phyloP scores from a whole-genome alignment of 371 early-diverging fungal species.

The Mucor indicus region DNA sequence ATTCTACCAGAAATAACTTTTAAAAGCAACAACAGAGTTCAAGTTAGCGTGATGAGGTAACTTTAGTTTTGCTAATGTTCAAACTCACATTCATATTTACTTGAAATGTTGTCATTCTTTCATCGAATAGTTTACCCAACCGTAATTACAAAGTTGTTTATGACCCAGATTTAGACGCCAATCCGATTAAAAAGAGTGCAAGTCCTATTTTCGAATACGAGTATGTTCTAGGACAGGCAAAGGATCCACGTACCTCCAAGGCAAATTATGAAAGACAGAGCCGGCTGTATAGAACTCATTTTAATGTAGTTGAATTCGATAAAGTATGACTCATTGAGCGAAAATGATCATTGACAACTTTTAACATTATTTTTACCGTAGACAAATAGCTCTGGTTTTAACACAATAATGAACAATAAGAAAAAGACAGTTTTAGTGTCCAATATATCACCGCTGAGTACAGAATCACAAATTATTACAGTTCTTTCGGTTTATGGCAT shows the following conservation, averaged over 20 bases:
- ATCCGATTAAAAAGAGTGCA: neutral
- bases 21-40: no score
- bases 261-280: neutral
- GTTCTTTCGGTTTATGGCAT: conserved; percentile 50
- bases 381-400: neutral
- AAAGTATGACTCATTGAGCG: no score
- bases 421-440: conserved; percentile 24
- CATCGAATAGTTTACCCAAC: neutral
- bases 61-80: no score
- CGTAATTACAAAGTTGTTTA: conserved; percentile 8
- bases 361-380: no score
- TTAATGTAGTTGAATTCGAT: neutral
- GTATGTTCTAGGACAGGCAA: neutral
- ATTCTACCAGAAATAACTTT: no score
- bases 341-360: neutral
- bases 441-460: conserved; percentile 31
- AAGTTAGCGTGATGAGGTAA: no score
- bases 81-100: no score
- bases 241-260: conserved; percentile 4
- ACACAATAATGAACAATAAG: neutral
- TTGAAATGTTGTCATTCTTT: no score
- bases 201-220: neutral
- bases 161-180: conserved; percentile 12
- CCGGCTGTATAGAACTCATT: neutral
- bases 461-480: conserved; percentile 35